Conservation (phyloP, 2,329 filamentous ascomycete species). For the Penicillium sp. region DNA sequence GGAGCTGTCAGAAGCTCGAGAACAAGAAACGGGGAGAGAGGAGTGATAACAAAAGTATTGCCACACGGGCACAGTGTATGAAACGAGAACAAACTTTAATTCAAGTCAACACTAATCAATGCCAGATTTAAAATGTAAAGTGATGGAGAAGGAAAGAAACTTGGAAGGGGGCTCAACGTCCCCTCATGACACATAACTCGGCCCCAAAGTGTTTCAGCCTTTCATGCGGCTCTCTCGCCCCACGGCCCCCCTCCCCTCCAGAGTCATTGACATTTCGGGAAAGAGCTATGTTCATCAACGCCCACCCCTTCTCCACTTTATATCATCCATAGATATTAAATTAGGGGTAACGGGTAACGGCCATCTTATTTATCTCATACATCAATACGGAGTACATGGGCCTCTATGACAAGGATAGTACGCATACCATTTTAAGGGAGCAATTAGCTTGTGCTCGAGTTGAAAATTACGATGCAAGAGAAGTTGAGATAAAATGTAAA, state of each 20-base stretch:
- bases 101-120: not conserved
- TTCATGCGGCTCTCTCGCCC: conserved; percentile 19
- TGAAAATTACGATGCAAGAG: not conserved
- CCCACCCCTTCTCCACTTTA: not conserved
- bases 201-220: conserved; percentile 19
- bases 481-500: not conserved
- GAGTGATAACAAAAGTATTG: not conserved
- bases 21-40: not conserved
- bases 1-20: not conserved
- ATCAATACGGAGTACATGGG: not conserved
- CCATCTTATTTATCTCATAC: not conserved
- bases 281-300: not conserved
- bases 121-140: not conserved
- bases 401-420: not conserved
- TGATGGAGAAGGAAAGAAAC: not conserved
- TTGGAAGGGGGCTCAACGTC: not conserved
- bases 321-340: not conserved
- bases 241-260: not conserved
- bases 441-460: not conserved
- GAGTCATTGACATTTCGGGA: not conserved
- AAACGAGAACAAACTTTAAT: not conserved
- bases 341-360: not conserved
- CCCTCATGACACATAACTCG: conserved; percentile 6
- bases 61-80: not conserved
- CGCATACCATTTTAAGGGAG: not conserved